phyloP scores from a whole-genome alignment of 129 eudicot genomes.

The Centaurea solstitialis region DNA sequence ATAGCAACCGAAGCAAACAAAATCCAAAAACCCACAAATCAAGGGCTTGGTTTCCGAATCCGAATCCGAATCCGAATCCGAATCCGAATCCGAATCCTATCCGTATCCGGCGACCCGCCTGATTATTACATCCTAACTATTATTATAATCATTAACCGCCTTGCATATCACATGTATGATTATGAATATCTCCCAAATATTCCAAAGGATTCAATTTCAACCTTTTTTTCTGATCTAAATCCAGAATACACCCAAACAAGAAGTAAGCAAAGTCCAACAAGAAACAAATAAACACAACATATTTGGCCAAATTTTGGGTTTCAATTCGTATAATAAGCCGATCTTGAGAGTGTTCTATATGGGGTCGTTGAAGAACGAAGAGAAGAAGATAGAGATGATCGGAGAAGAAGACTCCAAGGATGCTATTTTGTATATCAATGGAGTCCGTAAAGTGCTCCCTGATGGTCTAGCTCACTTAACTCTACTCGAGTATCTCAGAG shows the following conservation, averaged over 20 bases:
- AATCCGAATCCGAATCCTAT: too few species aligned
- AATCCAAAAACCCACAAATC: too few species aligned
- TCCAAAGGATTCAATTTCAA: too few species aligned
- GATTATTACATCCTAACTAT: too few species aligned
- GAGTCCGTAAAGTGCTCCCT: conserved; percentile 72
- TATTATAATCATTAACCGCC: too few species aligned
- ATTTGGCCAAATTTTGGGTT: not conserved
- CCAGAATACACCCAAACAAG: too few species aligned
- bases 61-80: too few species aligned
- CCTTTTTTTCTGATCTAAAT: not conserved
- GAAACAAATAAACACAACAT: not conserved
- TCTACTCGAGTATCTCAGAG: conserved; percentile 95
- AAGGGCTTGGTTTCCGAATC: too few species aligned
- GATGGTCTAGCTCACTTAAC: conserved; percentile 94
- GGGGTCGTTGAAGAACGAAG: conserved; percentile 72
- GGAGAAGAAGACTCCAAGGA: conserved; percentile 47
- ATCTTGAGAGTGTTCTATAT: conserved; percentile 30
- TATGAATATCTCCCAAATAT: too few species aligned
- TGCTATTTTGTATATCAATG: conserved; percentile 76
- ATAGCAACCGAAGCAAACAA: too few species aligned
- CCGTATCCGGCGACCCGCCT: too few species aligned
- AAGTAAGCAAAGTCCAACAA: not conserved
- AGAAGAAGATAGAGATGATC: conserved; percentile 20
- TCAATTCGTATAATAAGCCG: not conserved
- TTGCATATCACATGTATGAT: too few species aligned